Percentiles rank a stretch among this genome's conserved stretches.
These are phyloP conservation scores for Kuraishia hungarica DNA, from an alignment of 805 yeast species.

Conservation along the genomic window DNA sequence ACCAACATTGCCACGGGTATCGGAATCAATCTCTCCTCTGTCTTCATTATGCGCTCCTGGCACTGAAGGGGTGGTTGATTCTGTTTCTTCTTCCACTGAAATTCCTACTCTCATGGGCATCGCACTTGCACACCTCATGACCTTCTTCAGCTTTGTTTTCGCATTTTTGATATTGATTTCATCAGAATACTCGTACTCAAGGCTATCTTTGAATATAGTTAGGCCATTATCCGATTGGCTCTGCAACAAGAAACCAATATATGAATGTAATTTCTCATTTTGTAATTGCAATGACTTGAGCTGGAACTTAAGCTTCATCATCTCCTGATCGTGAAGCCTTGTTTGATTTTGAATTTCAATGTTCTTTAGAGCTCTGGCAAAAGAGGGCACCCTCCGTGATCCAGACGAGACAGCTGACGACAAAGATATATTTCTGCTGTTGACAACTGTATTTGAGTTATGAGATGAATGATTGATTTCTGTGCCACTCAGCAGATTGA, in stretches of 20 bases:
- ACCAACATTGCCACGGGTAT: neutral
- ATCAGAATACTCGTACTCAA: constrained; percentile 39
- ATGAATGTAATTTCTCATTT: constrained; percentile 47
- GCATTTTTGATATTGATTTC: constrained; percentile 42
- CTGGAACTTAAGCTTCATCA: constrained; percentile 43
- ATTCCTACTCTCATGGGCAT: constrained; percentile 12
- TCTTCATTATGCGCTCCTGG: neutral
- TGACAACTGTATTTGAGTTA: neutral
- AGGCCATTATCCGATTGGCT: constrained; percentile 27
- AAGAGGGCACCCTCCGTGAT: neutral
- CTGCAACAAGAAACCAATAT: constrained; percentile 49
- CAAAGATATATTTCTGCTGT: neutral
- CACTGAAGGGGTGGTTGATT: neutral
- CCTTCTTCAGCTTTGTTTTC: constrained; percentile 28
- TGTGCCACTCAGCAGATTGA: neutral
- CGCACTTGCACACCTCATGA: constrained; percentile 24
- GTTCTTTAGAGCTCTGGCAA: neutral
- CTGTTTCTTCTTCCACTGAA: neutral
- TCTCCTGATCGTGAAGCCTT: constrained; percentile 29
- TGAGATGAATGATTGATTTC: too few species aligned
- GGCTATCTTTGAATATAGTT: constrained; percentile 10
- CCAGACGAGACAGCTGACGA: neutral
- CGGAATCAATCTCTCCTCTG: neutral
- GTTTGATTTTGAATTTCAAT: constrained; percentile 5
- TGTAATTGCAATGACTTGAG: constrained; percentile 44